Evolutionary conservation across 179 eudicot species (phyloP), one percentile per base, ranked within the genome.

Genomic region (Corrigiola litoralis): DNA sequence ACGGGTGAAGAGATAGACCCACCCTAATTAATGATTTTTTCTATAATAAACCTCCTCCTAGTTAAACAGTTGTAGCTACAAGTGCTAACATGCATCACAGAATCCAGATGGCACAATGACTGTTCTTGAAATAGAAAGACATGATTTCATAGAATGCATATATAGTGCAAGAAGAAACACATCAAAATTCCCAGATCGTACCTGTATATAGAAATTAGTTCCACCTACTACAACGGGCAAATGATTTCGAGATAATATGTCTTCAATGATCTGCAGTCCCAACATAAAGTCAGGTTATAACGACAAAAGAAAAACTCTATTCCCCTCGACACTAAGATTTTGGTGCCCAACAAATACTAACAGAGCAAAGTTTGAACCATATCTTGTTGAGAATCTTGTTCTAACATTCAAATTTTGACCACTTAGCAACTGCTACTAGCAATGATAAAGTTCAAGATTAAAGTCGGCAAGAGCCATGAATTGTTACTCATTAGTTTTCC

Each of bases 141-240:
- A 36, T 56, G n/a, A 44, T 12, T 27, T 23, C 29, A 33, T 27
- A 53, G 10, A 6, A 18, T 1, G 0, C 6, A 25, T 14, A 42
- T 29, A 27, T 41, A 21, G 17, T 17, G 1, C n/a, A 32, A 36
- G 48, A 6, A 33, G 49, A 37, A 66, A 58, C 6, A 6, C 49
- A 14, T 61, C 1, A 21, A 59, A 37, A 29, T 56, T 41, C 21
- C 11, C 46, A 20, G 21, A 48, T 44, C 37, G 59, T 82, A 90
- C 99, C 99, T 90, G 99, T 42, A 94, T 87, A 71, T 94, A 92
- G 76, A 85, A 92, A 79, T 89, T 92, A 44, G 92, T 92, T 53
- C 98, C 98, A 28, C 98, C 98, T 61, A 92, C 97, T 70, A 94
- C 76, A 68, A 90, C 86, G 17, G 99, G 99, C 70, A 86, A 47